Base-by-base conservation (phyloP, 164 flowering plant species). In the Nymphaea thermarum region DNA sequence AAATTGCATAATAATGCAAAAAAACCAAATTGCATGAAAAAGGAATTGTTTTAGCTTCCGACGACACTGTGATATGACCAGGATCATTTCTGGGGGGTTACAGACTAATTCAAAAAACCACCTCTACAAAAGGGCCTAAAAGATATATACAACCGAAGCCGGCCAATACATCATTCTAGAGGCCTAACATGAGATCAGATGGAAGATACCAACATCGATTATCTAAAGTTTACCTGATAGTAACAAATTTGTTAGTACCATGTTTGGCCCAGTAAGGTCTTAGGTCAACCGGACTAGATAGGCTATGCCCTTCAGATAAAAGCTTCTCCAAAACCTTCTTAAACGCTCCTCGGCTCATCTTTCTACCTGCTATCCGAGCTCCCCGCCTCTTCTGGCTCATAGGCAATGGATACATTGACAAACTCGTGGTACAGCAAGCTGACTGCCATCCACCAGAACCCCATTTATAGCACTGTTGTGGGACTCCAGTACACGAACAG, bases 391-490 rank as follows among this genome's bases (percentile, higher is more conserved):
- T 91, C n/a, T 80, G 85, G 74, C 93, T 89, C 96, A 91, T 85
- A 5, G 98, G 98, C 72, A 91, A 70, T 3, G 98, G 98, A 70
- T 91, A 83, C 78, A 84, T 75, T 0, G 96, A 89, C 41, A 91
- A 76, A 69, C 82, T 83, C 6, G 96, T 91, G 11, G 98, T 87
- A 71, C 97, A 91, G 67, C 98, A 91, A 6, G 98, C 96, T 0
- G 96, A 89, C 62, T 91, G 98, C 98, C 98, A 91, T 44, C 98
- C 98, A 67, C 98, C 98, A 75, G 90, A 86, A 2, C 98, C 98
- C 98, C 98, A 91, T 42, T 90, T 78, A 71, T 91, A 91, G 65
- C 98, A 91, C 73, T 87, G 96, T 72, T 91, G 96, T 44, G 92
- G 85, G 43, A 79, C 43, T 70, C 93, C 93, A 43, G 95, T 89